Conservation (phyloP, 192 early-diverging fungal genomes). For the Coemansia aciculifera region DNA sequence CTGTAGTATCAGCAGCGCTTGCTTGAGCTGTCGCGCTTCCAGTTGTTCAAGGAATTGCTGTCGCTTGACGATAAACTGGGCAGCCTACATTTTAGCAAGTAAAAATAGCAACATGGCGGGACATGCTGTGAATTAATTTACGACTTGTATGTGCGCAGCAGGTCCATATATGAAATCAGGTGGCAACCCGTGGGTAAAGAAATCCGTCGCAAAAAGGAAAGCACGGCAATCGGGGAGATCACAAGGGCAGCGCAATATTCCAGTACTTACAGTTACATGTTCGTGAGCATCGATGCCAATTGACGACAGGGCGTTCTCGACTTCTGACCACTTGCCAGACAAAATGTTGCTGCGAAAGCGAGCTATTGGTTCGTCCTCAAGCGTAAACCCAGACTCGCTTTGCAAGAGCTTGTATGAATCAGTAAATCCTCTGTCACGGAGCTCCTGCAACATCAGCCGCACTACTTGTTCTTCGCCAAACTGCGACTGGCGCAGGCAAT, state of each 20-base stretch:
- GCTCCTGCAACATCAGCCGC: slow-evolving; percentile 84
- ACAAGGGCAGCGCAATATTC: not conserved
- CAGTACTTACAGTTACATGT: slow-evolving; percentile 24
- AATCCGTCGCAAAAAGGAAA: not conserved
- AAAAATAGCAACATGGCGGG: not conserved
- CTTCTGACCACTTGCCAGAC: slow-evolving; percentile 73
- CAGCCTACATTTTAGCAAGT: slow-evolving; percentile 25
- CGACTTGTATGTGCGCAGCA: not conserved
- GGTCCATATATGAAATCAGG: slow-evolving; percentile 1
- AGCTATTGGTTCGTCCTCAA: slow-evolving; percentile 71
- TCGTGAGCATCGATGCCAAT: slow-evolving; percentile 30
- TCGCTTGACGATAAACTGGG: slow-evolving; percentile 72
- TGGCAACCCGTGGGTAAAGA: slow-evolving; percentile 7
- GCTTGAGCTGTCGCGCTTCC: slow-evolving; percentile 65
- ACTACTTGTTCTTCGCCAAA: slow-evolving; percentile 72
- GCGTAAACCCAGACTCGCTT: slow-evolving; percentile 73
- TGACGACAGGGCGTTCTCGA: slow-evolving; percentile 60
- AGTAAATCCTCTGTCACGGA: slow-evolving; percentile 78
- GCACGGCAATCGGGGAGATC: slow-evolving; percentile 2
- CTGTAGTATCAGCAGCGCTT: slow-evolving; percentile 75
- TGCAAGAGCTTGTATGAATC: slow-evolving; percentile 71
- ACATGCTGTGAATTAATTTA: not conserved
- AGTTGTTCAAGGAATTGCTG: slow-evolving; percentile 93
- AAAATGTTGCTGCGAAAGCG: slow-evolving; percentile 74
- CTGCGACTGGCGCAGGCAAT: slow-evolving; percentile 45